Base-by-base conservation (phyloP, 2,329 filamentous ascomycete genomes). In the Alternaria alternata region DNA sequence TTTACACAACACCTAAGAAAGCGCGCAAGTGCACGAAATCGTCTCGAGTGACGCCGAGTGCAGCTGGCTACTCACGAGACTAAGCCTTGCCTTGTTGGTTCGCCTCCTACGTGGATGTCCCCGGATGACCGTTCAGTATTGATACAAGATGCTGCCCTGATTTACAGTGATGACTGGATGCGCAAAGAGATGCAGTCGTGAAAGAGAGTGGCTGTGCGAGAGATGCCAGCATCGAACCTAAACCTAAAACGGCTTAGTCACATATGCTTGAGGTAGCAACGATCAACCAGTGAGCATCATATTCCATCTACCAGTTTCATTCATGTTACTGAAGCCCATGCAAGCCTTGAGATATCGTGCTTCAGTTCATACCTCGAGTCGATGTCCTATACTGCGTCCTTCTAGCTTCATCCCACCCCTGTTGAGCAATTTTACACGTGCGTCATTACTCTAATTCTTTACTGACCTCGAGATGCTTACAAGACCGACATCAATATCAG, bases 401-500 rank as follows among this genome's bases (percentile, higher is more conserved):
- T 28, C 42, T 12, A 22, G 7, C 24, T 24, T n/a, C 3, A 26
- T 24, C 14, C 14, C 20, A 26, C 5, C 30, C 20, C 20, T 24
- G 6, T 20, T 30, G 4, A 57, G 12, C 24, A 56, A 58, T 39
- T 66, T 62, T 59, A 52, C 61, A 55, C 51, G 67, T 69, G 58
- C 57, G 59, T 56, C 51, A 54, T 54, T 36, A 56, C 47, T 42
- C 34, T 24, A 20, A 14, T n/a, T 32, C 26, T 26, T 41, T 41
- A 32, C 39, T 20, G 18, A 24, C 22, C 20, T 30, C 8, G 28
- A 11, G 28, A 30, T 30, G 28, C 41, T 20, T 8, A 52, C 9
- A 1, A 41, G 4, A 18, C 41, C 32, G n/a, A 44, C 48, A 39
- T 36, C 24, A 4, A 38, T 22, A 41, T 30, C 41, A 57, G 54